Conservation (phyloP, 345 rosid species). For the Syzygium aqueum region DNA sequence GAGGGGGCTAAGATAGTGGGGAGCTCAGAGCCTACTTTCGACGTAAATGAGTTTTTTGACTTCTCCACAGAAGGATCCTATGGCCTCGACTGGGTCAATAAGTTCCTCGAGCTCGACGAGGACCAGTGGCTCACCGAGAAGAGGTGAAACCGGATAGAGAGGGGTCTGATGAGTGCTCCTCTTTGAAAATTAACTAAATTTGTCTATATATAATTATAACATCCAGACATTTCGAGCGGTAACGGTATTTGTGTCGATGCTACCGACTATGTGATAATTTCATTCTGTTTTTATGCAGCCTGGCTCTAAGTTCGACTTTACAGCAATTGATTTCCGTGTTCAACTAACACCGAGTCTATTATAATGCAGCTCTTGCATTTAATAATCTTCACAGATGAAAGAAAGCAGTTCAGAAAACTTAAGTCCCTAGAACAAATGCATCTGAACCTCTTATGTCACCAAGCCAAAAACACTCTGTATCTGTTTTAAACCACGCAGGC, state of each 20-base stretch:
- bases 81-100: constrained; percentile 40
- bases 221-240: neutral
- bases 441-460: neutral
- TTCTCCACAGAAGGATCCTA: constrained; percentile 24
- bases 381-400: neutral
- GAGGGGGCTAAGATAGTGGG: neutral
- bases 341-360: neutral
- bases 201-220: neutral
- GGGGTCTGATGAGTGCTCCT: neutral
- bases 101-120: constrained; percentile 29
- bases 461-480: neutral
- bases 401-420: neutral
- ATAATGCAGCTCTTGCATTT: neutral
- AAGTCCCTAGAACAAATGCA: neutral
- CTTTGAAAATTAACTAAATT: neutral
- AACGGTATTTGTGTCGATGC: neutral
- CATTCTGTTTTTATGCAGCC: neutral
- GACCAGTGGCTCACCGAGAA: constrained; percentile 9
- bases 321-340: neutral
- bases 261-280: neutral
- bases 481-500: neutral
- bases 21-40: constrained; percentile 13
- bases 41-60: constrained; percentile 27
- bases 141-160: neutral
- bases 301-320: neutral